These are phyloP conservation scores for Cyberlindnera meyerae DNA, from an alignment of 805 yeast species.

Conservation along the genomic window DNA sequence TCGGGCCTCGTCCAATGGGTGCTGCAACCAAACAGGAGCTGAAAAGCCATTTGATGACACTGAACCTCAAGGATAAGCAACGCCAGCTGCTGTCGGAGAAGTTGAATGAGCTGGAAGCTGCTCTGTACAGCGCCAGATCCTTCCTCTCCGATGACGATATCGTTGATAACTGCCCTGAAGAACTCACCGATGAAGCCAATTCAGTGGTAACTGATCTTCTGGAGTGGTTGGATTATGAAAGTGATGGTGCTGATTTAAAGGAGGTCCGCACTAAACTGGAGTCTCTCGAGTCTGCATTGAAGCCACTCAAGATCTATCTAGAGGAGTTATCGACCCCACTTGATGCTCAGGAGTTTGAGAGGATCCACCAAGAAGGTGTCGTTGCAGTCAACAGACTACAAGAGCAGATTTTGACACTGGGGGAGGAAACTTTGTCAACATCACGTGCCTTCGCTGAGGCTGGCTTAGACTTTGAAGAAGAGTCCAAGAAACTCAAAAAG, in stretches of 20 bases:
- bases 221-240: slow-evolving; percentile 77
- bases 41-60: slow-evolving; percentile 42
- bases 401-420: slow-evolving; percentile 38
- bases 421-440: slow-evolving; percentile 39
- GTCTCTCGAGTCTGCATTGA: slow-evolving; percentile 24
- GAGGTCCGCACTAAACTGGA: slow-evolving; percentile 33
- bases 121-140: slow-evolving; percentile 65
- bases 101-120: slow-evolving; percentile 66
- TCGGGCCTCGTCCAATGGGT: slow-evolving; percentile 45
- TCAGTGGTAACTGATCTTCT: slow-evolving; percentile 42
- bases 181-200: slow-evolving; percentile 33
- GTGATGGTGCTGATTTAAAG: slow-evolving; percentile 43
- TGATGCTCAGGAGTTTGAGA: slow-evolving; percentile 39
- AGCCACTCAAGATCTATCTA: slow-evolving; percentile 34
- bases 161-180: slow-evolving; percentile 35
- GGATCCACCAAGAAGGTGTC: slow-evolving; percentile 39
- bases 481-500: slow-evolving; percentile 40
- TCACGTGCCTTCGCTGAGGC: slow-evolving; percentile 39
- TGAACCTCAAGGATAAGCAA: slow-evolving; percentile 52
- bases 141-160: slow-evolving; percentile 51
- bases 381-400: slow-evolving; percentile 39
- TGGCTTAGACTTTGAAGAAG: slow-evolving; percentile 48
- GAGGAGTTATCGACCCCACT: slow-evolving; percentile 43
- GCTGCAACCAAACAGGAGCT: slow-evolving; percentile 42
- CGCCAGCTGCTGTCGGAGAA: slow-evolving; percentile 50